Evolutionary conservation across 305 asterid species (phyloP).

Genomic region (Nicotiana rustica): DNA sequence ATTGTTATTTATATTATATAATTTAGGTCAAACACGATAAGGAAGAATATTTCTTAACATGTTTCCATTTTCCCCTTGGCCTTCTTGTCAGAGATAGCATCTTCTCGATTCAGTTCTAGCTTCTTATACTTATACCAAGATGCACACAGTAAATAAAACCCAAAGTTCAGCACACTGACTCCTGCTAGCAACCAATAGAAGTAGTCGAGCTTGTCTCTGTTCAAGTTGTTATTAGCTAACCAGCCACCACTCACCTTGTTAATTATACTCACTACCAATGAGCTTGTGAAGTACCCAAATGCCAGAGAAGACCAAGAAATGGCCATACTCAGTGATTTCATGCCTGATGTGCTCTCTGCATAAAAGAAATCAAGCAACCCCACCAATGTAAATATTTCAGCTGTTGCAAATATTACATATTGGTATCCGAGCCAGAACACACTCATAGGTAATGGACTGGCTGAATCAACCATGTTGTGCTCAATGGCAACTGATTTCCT

Average conservation of each 20-base stretch:
- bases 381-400: conserved; percentile 68
- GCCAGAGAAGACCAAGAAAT: conserved; percentile 72
- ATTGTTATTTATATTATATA: neutral
- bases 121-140: conserved; percentile 71
- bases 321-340: conserved; percentile 69
- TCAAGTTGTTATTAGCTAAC: conserved; percentile 63
- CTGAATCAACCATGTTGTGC: conserved; percentile 59
- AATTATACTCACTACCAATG: conserved; percentile 62
- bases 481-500: conserved; percentile 55
- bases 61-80: conserved; percentile 46
- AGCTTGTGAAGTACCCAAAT: conserved; percentile 66
- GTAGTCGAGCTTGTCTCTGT: conserved; percentile 61
- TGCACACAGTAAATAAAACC: conserved; percentile 58
- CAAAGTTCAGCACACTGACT: conserved; percentile 57
- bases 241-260: conserved; percentile 71
- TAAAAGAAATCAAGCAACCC: conserved; percentile 73
- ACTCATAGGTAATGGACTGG: conserved; percentile 58
- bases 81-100: neutral
- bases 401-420: conserved; percentile 53
- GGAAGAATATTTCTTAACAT: conserved; percentile 28
- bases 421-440: conserved; percentile 70
- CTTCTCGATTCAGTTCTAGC: conserved; percentile 47
- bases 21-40: neutral
- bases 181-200: conserved; percentile 68
- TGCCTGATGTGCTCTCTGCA: conserved; percentile 66